These are phyloP conservation scores for Malus hybrid DNA, from an alignment of 331 rosid species.

Conservation along the genomic window DNA sequence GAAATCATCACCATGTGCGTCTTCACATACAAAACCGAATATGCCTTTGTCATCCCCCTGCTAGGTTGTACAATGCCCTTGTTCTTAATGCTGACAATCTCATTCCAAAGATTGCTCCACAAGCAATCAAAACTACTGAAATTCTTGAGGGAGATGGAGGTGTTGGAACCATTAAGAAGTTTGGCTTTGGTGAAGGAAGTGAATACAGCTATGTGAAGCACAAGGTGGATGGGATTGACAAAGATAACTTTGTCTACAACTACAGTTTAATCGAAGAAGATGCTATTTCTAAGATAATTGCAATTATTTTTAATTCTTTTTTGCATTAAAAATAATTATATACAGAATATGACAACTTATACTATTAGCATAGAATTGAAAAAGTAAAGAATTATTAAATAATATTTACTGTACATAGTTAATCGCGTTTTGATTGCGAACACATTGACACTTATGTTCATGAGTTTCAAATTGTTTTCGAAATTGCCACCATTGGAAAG, in stretches of 20 bases:
- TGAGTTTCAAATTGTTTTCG: no score
- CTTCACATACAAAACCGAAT: slow-evolving; percentile 3
- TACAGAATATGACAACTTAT: no score
- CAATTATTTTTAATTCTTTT: no score
- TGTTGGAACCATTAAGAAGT: slow-evolving; percentile 51
- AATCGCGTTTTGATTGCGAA: no score
- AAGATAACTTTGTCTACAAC: slow-evolving; percentile 33
- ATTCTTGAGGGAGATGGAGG: slow-evolving; percentile 46
- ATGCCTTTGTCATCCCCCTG: background rate
- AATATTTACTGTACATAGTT: no score
- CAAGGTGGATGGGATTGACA: slow-evolving; percentile 34
- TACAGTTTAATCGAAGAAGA: slow-evolving; percentile 19
- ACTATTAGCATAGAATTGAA: no score
- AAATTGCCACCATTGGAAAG: no score
- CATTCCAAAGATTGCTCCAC: slow-evolving; percentile 1
- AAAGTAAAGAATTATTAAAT: no score
- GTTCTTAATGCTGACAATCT: background rate
- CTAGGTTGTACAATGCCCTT: slow-evolving; percentile 3
- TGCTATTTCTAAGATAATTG: no score
- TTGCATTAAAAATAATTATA: no score
- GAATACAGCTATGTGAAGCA: slow-evolving; percentile 22
- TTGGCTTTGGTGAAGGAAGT: slow-evolving; percentile 13
- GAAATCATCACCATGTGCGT: slow-evolving; percentile 1
- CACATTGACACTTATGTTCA: no score
- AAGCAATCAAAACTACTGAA: slow-evolving; percentile 9